A percentile compares a stretch with the other conserved stretches of the same genome.
Conservation (phyloP, 257 asterid genomes). For the Penstemon davidsonii region DNA sequence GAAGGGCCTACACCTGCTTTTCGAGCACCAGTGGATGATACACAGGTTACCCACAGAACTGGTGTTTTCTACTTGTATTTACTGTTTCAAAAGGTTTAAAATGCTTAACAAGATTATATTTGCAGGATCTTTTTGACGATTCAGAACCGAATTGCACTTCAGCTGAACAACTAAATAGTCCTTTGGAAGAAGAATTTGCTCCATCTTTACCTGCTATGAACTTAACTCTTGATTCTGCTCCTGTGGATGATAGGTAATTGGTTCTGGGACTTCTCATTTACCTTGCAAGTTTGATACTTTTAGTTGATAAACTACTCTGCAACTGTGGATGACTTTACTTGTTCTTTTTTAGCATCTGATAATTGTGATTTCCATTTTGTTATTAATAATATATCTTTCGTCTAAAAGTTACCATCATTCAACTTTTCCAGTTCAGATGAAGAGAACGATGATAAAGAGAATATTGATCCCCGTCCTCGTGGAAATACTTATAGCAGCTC, state of each 20-base stretch:
- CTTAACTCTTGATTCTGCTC: constrained; percentile 77
- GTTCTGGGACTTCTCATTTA: constrained; percentile 4
- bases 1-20: constrained; percentile 53
- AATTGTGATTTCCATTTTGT: constrained; percentile 8
- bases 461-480: constrained; percentile 43
- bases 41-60: constrained; percentile 56
- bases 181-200: constrained; percentile 51
- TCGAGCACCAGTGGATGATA: constrained; percentile 65
- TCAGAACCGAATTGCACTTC: constrained; percentile 43
- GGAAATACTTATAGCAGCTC: constrained; percentile 31
- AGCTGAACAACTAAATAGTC: constrained; percentile 42
- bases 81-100: constrained; percentile 26
- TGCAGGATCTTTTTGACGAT: constrained; percentile 76
- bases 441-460: constrained; percentile 77
- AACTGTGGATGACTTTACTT: constrained; percentile 3
- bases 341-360: constrained; percentile 16
- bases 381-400: constrained; percentile 5
- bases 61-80: constrained; percentile 20
- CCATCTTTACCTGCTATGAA: constrained; percentile 71
- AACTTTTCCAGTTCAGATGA: constrained; percentile 68
- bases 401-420: constrained; percentile 15
- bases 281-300: constrained; percentile 14
- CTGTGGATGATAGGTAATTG: constrained; percentile 62
- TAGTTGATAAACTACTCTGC: constrained; percentile 11
- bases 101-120: constrained; percentile 24